Percentiles rank a stretch among this genome's conserved stretches.
Evolutionary conservation across 345 rosid species (phyloP).

Genomic region (Populus alba): DNA sequence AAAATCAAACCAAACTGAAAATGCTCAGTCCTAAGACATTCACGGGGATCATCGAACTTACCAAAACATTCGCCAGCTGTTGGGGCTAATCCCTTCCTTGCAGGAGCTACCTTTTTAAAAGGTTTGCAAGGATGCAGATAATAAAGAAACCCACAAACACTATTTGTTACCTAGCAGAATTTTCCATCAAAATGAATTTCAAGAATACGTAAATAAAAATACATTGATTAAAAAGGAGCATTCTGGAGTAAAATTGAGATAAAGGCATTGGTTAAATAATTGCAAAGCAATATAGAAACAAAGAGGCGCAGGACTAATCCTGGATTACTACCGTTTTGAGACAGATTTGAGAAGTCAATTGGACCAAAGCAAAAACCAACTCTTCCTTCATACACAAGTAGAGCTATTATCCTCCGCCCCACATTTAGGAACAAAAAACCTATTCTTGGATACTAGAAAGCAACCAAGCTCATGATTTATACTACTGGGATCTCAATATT

Average conservation of each 20-base stretch:
- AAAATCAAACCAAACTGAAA: no score
- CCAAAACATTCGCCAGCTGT: neutral
- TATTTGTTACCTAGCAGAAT: neutral
- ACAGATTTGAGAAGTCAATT: neutral
- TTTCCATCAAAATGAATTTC: neutral
- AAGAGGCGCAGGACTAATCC: neutral
- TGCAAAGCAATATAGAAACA: neutral
- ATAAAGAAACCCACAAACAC: neutral
- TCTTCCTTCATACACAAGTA: neutral
- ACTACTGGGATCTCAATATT: conserved; percentile 44
- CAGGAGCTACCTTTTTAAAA: neutral
- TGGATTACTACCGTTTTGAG: neutral
- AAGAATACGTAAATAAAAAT: neutral
- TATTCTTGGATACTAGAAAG: neutral
- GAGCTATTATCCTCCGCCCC: neutral
- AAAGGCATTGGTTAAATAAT: neutral
- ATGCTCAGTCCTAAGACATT: no score
- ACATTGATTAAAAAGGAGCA: neutral
- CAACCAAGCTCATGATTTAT: conserved; percentile 2
- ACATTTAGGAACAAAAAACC: neutral
- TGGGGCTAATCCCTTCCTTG: neutral
- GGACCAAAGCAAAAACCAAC: neutral
- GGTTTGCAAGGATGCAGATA: neutral
- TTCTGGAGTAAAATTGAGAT: neutral
- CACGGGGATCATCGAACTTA: no score